Conservation (phyloP, 768 basidiomycete genomes). For the Tylopilus subfusipes region DNA sequence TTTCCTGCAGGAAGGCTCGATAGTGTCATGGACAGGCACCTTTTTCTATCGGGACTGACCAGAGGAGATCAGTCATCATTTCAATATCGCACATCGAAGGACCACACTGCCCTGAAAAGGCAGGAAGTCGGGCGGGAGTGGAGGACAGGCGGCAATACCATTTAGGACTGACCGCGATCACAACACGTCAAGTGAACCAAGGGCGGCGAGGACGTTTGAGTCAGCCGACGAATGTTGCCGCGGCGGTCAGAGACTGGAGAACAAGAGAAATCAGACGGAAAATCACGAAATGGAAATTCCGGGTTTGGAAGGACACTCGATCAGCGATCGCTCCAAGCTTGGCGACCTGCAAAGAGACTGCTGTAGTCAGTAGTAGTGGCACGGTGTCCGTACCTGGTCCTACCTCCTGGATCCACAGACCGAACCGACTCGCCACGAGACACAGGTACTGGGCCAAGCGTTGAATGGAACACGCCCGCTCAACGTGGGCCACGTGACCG, state of each 20-base stretch:
- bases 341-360: background rate
- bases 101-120: constrained; percentile 29
- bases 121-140: constrained; percentile 15
- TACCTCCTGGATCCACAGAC: too few species aligned
- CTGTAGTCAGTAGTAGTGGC: background rate
- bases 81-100: constrained; percentile 23
- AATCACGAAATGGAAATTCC: constrained; percentile 15
- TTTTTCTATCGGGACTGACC: constrained; percentile 29
- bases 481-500: constrained; percentile 22
- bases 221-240: background rate
- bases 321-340: constrained; percentile 15
- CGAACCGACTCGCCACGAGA: too few species aligned
- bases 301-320: constrained; percentile 11
- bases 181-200: constrained; percentile 6
- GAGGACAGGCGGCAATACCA: background rate
- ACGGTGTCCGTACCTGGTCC: too few species aligned
- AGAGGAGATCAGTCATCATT: constrained; percentile 33
- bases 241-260: background rate
- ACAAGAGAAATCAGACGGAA: constrained; percentile 5
- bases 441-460: too few species aligned
- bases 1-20: constrained; percentile 27
- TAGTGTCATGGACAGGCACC: constrained; percentile 20
- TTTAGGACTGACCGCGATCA: constrained; percentile 8
- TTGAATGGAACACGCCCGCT: background rate
- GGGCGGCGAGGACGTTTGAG: background rate